Percentiles rank a stretch among this genome's conserved stretches.
Conservation (phyloP, 495 filamentous ascomycete species). For the Neurospora sp. region DNA sequence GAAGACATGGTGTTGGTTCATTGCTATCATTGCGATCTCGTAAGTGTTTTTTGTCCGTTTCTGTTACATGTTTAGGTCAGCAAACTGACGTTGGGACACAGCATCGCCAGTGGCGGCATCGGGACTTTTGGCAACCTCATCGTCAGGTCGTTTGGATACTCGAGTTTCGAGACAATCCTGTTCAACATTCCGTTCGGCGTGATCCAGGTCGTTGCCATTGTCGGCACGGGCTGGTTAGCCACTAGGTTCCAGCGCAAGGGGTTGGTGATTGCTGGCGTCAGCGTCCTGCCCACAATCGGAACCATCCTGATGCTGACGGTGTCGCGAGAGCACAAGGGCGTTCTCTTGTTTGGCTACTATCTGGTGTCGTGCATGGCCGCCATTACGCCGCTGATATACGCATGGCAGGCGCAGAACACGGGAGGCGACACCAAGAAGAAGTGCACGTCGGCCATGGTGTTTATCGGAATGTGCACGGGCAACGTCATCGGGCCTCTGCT, state of each 20-base stretch:
- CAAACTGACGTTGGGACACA: background rate
- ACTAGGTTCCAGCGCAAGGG: constrained; percentile 43
- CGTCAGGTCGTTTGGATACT: constrained; percentile 50
- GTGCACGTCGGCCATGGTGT: constrained; percentile 49
- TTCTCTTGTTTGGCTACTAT: constrained; percentile 31
- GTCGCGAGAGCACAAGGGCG: constrained; percentile 34
- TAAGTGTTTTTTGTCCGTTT: constrained; percentile 5
- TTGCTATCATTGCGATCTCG: constrained; percentile 41
- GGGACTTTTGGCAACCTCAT: constrained; percentile 56
- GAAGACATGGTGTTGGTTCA: constrained; percentile 61
- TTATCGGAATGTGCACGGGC: constrained; percentile 52
- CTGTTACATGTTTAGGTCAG: background rate
- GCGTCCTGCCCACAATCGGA: constrained; percentile 46
- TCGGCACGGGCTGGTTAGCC: constrained; percentile 36
- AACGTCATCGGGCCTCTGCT: constrained; percentile 52
- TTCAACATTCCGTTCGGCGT: constrained; percentile 56
- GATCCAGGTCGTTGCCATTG: constrained; percentile 35
- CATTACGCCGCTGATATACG: constrained; percentile 51
- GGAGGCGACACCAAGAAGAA: constrained; percentile 60
- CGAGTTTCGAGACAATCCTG: constrained; percentile 48
- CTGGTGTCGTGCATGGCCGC: constrained; percentile 29
- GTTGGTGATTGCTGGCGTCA: constrained; percentile 43
- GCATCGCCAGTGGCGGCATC: constrained; percentile 41
- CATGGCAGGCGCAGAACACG: constrained; percentile 57
- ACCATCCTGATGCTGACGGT: constrained; percentile 42